A percentile compares a stretch with the other conserved stretches of the same genome.
phyloP scores from a whole-genome alignment of 2,329 filamentous ascomycete genomes.

The Sporothrix brunneoviolacea region DNA sequence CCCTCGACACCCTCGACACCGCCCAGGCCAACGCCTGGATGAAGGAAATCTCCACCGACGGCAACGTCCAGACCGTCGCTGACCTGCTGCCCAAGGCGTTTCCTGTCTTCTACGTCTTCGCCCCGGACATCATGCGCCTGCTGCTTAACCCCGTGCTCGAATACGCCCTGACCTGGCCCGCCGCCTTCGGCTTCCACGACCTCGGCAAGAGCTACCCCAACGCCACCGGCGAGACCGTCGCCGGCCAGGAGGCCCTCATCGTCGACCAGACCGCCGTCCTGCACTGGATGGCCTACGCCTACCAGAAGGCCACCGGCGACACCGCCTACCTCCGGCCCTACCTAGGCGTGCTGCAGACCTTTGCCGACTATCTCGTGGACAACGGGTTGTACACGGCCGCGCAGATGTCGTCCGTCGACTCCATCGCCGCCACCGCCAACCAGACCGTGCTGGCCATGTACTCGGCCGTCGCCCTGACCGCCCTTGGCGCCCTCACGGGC shows the following conservation, averaged over 20 bases:
- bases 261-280: slow-evolving; percentile 11
- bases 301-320: slow-evolving; percentile 8
- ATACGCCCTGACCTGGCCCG: slow-evolving; percentile 5
- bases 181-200: slow-evolving; percentile 9
- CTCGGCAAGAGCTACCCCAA: slow-evolving; percentile 11
- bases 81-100: slow-evolving; percentile 11
- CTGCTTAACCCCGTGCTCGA: slow-evolving; percentile 3
- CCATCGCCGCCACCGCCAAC: slow-evolving; percentile 7
- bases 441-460: slow-evolving; percentile 13
- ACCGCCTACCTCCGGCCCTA: slow-evolving; percentile 9
- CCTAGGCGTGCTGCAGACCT: not conserved
- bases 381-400: slow-evolving; percentile 8
- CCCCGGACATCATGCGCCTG: slow-evolving; percentile 6
- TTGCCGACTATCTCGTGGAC: slow-evolving; percentile 8
- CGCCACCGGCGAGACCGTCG: slow-evolving; percentile 11
- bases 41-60: slow-evolving; percentile 12
- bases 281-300: slow-evolving; percentile 11
- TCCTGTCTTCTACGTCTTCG: slow-evolving; percentile 7
- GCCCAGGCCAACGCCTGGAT: slow-evolving; percentile 5
- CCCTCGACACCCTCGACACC: slow-evolving; percentile 1
- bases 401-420: slow-evolving; percentile 10
- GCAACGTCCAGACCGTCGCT: slow-evolving; percentile 7
- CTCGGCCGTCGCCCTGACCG: slow-evolving; percentile 7
- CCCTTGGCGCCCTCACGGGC: slow-evolving; percentile 1
- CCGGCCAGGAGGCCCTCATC: slow-evolving; percentile 5